These are phyloP conservation scores for Pichia terricola DNA, from an alignment of 1,139 yeast species.

Conservation along the genomic window DNA sequence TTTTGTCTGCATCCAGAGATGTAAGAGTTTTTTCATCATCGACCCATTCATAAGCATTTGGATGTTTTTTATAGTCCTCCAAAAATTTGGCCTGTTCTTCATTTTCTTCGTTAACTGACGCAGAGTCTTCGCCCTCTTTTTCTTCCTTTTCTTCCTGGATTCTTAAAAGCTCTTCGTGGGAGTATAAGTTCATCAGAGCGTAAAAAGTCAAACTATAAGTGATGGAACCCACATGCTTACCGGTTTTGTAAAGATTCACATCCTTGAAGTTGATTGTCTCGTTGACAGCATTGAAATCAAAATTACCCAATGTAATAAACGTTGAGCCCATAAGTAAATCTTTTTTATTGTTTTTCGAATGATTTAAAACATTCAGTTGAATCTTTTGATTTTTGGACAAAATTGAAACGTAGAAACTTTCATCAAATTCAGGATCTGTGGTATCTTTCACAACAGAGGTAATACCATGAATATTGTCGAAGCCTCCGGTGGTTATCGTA, in stretches of 20 bases:
- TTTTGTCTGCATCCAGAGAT: constrained; percentile 29
- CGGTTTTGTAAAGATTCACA: constrained; percentile 5
- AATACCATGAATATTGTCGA: constrained; percentile 36
- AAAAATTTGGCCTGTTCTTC: constrained; percentile 34
- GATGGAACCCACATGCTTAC: constrained; percentile 36
- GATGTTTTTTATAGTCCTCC: constrained; percentile 44
- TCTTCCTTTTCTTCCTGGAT: constrained; percentile 22
- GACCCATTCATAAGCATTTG: constrained; percentile 54
- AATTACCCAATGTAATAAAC: constrained; percentile 27
- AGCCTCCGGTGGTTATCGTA: constrained; percentile 45
- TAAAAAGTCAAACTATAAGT: constrained; percentile 25
- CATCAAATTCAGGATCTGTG: constrained; percentile 48
- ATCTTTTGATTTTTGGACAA: constrained; percentile 53
- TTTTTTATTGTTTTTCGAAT: constrained; percentile 48
- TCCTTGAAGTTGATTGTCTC: constrained; percentile 7
- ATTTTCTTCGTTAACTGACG: constrained; percentile 25
- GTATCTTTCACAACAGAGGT: constrained; percentile 44
- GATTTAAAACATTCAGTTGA: constrained; percentile 53
- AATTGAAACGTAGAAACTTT: constrained; percentile 50
- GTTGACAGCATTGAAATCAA: constrained; percentile 8
- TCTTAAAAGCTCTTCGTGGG: constrained; percentile 43
- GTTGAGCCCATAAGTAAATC: constrained; percentile 58
- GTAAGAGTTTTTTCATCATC: constrained; percentile 34
- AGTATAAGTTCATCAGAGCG: constrained; percentile 54
- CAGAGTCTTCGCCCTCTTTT: constrained; percentile 22